phyloP scores from a whole-genome alignment of 164 flowering plant species.

The Macadamia integrifolia region DNA sequence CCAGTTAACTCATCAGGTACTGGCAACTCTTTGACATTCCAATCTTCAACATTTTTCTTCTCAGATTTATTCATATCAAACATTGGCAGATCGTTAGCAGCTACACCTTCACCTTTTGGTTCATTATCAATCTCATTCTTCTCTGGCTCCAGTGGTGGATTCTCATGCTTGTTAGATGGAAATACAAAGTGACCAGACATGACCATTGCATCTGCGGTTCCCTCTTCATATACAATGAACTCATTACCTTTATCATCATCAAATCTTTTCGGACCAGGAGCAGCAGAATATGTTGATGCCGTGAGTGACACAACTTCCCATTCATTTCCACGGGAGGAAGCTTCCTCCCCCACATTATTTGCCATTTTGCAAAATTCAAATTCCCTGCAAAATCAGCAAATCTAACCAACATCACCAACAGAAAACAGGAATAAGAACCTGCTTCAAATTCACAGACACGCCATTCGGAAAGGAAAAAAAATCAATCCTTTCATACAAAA shows the following conservation, averaged over 20 bases:
- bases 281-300: slow-evolving; percentile 89
- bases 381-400: slow-evolving; percentile 8
- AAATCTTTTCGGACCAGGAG: slow-evolving; percentile 54
- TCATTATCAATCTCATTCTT: slow-evolving; percentile 32
- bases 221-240: slow-evolving; percentile 24
- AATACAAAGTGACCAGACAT: slow-evolving; percentile 90
- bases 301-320: slow-evolving; percentile 99
- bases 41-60: slow-evolving; percentile 36
- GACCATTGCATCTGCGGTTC: slow-evolving; percentile 61
- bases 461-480: too few species aligned
- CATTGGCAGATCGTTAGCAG: slow-evolving; percentile 16
- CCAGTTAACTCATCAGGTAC: slow-evolving; percentile 45
- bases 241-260: slow-evolving; percentile 30
- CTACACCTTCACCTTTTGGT: slow-evolving; percentile 21
- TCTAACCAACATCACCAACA: too few species aligned
- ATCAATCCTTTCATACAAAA: too few species aligned
- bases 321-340: slow-evolving; percentile 60
- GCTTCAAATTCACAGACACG: too few species aligned
- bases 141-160: slow-evolving; percentile 45
- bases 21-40: slow-evolving; percentile 29
- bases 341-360: slow-evolving; percentile 36
- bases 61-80: slow-evolving; percentile 20
- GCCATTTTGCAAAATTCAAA: slow-evolving; percentile 31
- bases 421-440: too few species aligned
- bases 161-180: slow-evolving; percentile 79